Base-by-base conservation (phyloP, 2,329 filamentous ascomycete species). In the Byssoonygena ceratinophila region DNA sequence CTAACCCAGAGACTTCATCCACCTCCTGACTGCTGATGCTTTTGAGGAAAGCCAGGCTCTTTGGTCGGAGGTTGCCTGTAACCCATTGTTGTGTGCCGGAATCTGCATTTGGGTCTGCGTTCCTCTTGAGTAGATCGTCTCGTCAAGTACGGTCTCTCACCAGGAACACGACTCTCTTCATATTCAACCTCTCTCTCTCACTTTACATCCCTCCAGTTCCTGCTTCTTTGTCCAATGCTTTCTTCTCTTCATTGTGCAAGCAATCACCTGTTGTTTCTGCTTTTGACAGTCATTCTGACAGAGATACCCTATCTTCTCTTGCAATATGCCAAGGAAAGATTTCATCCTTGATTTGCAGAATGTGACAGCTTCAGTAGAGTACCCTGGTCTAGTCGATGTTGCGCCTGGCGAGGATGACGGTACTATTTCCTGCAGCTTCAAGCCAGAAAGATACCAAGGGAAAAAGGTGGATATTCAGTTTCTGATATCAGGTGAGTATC, bases 331-430 rank as follows among this genome's bases (percentile, higher is more conserved):
- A 57, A 76, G 82, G 54, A 78, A 76, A 60, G 76, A 78, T 32
- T 90, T 86, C 65, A 73, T 81, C 45, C 70, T 73, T 47, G 84
- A 90, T 63, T 69, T 74, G 61, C 70, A 64, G 25, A 67, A 69
- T 40, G 73, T 68, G 6, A 68, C 66, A 5, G 55, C 61, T 12
- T 60, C 63, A 37, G 61, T 67, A 18, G 60, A 60, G 2, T 70
- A 80, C 44, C 57, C 69, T 0, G 68, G 75, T 46, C 71, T 92
- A 45, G 68, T 68, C 45, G 63, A 73, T 31, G 69, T 94, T 22
- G 68, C 70, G 31, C 70, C 72, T 32, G 84, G 84, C 14, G 80
- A 82, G 4, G 83, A 85, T 29, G 84, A 91, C 65, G 86, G 85
- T 47, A 80, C 85, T 53, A 74, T 94, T 53, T 76, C 75, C 12